Evolutionary conservation across 441 rosid species (phyloP), one percentile per base, ranked within the genome.

Genomic region (Lepidium campestre): DNA sequence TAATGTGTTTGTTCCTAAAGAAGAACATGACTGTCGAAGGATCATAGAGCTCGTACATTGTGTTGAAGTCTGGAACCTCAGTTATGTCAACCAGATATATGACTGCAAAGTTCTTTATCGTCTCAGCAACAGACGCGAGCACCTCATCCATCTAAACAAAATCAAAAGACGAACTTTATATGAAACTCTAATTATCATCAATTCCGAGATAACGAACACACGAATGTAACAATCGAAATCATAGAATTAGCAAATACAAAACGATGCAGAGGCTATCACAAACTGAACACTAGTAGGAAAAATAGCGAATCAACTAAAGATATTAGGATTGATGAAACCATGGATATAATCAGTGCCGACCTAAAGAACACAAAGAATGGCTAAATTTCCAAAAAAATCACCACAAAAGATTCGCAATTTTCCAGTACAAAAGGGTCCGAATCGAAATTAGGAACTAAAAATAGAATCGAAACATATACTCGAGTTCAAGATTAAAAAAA

Each of bases 21-120:
- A 93, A 89, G 83, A 93, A 93, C 97, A 93, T 91, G n/a, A 93
- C 82, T 0, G 96, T 93, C 0, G 96, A 93, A 0, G 97, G 97
- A 72, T 93, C 97, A 8, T 93, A 89, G 60, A 93, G 79, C 81
- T 93, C 98, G 20, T 93, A 93, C 95, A 93, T 90, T 1, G 97
- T 91, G 83, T 91, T 91, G 66, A 87, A 93, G 72, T 93, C 97
- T 6, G 96, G 97, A 44, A 93, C 97, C 73, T 91, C 93, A 0
- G 86, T 81, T 44, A 93, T 93, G 82, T 93, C 97, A 63, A 93
- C 96, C 7, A 93, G 93, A 69, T 93, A 91, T 40, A 93, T 91
- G 39, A 91, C 97, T 4, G 96, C 97, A 79, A 93, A 91, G 80
- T 91, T 91, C 89, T 94, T 91, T 25, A 94, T 83, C 2, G 96